Evolutionary conservation across 106 monocot species (phyloP).

Genomic region (Amphibolis antarctica): DNA sequence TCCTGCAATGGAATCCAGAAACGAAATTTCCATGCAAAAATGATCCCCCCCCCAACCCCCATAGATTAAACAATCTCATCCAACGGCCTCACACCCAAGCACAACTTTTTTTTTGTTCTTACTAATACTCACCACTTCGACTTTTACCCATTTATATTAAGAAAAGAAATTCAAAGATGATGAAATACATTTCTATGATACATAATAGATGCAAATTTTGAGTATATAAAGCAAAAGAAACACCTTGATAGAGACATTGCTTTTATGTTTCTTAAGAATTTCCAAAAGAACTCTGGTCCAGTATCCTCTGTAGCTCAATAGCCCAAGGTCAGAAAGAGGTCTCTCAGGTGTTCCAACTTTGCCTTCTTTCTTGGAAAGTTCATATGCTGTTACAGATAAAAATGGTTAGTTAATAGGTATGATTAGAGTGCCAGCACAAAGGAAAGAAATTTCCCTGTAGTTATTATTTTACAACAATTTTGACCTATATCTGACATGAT

Average conservation of each 20-base stretch:
- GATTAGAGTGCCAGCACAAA: not conserved
- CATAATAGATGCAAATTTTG: no score
- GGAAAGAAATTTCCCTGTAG: not conserved
- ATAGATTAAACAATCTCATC: no score
- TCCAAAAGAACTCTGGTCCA: slow-evolving; percentile 97
- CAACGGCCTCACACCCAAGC: no score
- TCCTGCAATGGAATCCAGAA: no score
- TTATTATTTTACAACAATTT: not conserved
- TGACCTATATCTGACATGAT: no score
- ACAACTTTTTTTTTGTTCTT: no score
- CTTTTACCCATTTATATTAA: no score
- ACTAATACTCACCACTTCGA: no score
- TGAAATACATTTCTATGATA: no score
- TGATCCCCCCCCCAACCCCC: no score
- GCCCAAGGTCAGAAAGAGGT: slow-evolving; percentile 89
- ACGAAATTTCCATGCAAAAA: no score
- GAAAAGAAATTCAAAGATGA: no score
- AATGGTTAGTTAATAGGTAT: not conserved
- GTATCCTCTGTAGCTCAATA: slow-evolving; percentile 85
- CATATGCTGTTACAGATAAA: slow-evolving; percentile 52
- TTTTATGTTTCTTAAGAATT: slow-evolving; percentile 88
- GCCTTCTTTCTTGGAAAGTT: slow-evolving; percentile 97
- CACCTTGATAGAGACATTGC: slow-evolving; percentile 97
- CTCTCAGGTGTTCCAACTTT: slow-evolving; percentile 95
- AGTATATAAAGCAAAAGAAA: not conserved